Percentiles rank a stretch among this genome's conserved stretches.
Evolutionary conservation across 768 basidiomycete genomes (phyloP).

Genomic region (Inosperma sp.): DNA sequence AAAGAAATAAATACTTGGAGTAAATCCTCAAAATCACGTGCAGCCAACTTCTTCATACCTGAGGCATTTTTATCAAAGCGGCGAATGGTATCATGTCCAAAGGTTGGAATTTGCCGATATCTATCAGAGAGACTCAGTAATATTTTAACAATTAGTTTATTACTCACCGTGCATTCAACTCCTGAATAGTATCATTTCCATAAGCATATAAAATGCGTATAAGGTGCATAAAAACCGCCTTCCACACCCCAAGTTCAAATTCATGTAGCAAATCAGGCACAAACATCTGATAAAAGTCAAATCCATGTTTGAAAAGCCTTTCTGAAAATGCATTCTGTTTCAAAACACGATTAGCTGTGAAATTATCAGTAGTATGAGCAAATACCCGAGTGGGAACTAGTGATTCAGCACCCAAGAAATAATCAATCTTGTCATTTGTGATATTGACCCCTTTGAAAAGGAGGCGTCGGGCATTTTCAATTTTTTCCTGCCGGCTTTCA

Average conservation of each 20-base stretch:
- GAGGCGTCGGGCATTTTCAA: not conserved
- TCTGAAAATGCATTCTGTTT: conserved; percentile 32
- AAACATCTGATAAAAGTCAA: conserved; percentile 28
- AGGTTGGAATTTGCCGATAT: conserved; percentile 19
- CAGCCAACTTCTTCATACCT: conserved; percentile 28
- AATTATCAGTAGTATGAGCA: not conserved
- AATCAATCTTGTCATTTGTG: not conserved
- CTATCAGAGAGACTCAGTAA: conserved; percentile 3
- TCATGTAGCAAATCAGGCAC: conserved; percentile 38
- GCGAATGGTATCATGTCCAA: conserved; percentile 25
- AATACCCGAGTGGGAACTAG: conserved; percentile 4
- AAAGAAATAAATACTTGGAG: conserved; percentile 28
- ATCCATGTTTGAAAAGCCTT: conserved; percentile 14
- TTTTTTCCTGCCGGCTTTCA: not conserved
- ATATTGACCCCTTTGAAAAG: conserved; percentile 2
- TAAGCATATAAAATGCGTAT: conserved; percentile 27
- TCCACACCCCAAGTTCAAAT: conserved; percentile 38
- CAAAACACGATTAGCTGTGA: not conserved
- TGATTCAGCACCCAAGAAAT: not conserved
- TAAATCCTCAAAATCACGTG: conserved; percentile 33
- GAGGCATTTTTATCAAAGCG: conserved; percentile 26
- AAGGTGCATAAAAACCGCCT: conserved; percentile 33
- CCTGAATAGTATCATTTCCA: not conserved
- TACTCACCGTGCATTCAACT: conserved; percentile 2
- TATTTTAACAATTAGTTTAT: not conserved